Evolutionary conservation across 2,329 filamentous ascomycete genomes (phyloP).

Genomic region (Parafenestella ontariensis): DNA sequence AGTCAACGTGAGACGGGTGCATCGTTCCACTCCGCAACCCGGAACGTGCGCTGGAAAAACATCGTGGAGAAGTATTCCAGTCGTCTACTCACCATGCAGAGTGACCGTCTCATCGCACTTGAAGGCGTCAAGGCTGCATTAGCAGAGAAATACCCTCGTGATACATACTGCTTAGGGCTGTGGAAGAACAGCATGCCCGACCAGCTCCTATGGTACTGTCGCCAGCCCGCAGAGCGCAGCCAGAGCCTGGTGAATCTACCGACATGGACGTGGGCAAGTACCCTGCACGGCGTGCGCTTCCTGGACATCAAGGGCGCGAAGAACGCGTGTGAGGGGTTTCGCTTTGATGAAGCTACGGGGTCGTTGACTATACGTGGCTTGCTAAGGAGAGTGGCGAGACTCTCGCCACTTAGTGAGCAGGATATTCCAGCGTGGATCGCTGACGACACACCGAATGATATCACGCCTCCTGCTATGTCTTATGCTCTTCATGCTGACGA

Average conservation of each 20-base stretch:
- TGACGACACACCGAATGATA: not conserved
- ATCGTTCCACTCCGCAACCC: slow-evolving; percentile 24
- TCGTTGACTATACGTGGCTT: slow-evolving; percentile 12
- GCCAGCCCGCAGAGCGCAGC: slow-evolving; percentile 13
- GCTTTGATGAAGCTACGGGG: slow-evolving; percentile 12
- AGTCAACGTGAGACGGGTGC: slow-evolving; percentile 31
- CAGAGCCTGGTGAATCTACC: slow-evolving; percentile 16
- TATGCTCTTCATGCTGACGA: slow-evolving; percentile 8
- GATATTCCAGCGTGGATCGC: not conserved
- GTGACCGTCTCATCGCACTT: slow-evolving; percentile 28
- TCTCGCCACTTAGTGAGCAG: not conserved
- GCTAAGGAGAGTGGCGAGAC: slow-evolving; percentile 4
- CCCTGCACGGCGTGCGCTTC: slow-evolving; percentile 25
- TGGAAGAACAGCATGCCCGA: slow-evolving; percentile 31
- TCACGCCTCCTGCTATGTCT: not conserved
- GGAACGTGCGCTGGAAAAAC: slow-evolving; percentile 31
- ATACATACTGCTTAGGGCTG: slow-evolving; percentile 22
- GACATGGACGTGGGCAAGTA: slow-evolving; percentile 31
- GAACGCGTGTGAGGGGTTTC: slow-evolving; percentile 18
- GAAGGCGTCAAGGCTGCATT: slow-evolving; percentile 8
- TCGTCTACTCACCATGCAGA: slow-evolving; percentile 7
- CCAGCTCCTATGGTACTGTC: slow-evolving; percentile 28
- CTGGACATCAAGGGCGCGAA: slow-evolving; percentile 25
- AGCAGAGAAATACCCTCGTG: slow-evolving; percentile 12
- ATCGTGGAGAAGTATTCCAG: slow-evolving; percentile 28